Evolutionary conservation across 1,284 basidiomycete species (phyloP).

Genomic region (Ganoderma meredithae): DNA sequence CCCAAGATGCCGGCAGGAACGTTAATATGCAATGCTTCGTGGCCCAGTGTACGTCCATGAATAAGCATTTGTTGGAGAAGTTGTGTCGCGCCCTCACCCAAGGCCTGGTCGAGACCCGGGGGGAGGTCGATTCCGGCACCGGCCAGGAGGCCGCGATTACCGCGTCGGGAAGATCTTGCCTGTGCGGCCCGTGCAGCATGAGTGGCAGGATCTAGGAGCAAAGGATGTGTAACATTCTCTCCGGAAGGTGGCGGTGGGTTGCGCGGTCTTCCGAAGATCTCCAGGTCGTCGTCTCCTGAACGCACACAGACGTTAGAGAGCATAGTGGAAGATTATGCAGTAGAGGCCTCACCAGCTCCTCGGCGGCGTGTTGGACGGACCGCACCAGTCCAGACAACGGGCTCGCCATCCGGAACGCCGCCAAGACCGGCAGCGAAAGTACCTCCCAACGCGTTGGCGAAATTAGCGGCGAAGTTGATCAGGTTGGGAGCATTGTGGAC

Average conservation of each 20-base stretch:
- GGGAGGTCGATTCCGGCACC: conserved; percentile 69
- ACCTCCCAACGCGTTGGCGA: conserved; percentile 48
- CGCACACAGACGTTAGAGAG: conserved; percentile 2
- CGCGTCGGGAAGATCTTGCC: conserved; percentile 60
- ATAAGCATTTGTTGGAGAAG: conserved; percentile 84
- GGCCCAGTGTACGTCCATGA: conserved; percentile 59
- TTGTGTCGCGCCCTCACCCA: conserved; percentile 84
- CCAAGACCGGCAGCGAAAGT: conserved; percentile 40
- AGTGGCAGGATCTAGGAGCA: conserved; percentile 72
- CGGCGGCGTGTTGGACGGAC: conserved; percentile 57
- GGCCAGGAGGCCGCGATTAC: conserved; percentile 57
- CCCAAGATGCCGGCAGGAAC: conserved; percentile 69
- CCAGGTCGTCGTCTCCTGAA: conserved; percentile 58
- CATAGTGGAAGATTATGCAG: neutral
- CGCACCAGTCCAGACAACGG: conserved; percentile 55
- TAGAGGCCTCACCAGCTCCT: conserved; percentile 49
- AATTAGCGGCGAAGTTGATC: conserved; percentile 61
- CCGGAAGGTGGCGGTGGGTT: conserved; percentile 55
- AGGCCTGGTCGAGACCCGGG: conserved; percentile 78
- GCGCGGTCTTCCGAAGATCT: conserved; percentile 69
- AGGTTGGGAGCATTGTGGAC: conserved; percentile 50
- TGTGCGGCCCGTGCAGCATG: conserved; percentile 54
- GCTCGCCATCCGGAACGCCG: conserved; percentile 46
- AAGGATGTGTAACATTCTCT: conserved; percentile 82
- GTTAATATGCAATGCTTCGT: conserved; percentile 74